Evolutionary conservation across 2,329 filamentous ascomycete species (phyloP), one percentile per base, ranked within the genome.

Genomic region (Neocatenulostroma microsporum): DNA sequence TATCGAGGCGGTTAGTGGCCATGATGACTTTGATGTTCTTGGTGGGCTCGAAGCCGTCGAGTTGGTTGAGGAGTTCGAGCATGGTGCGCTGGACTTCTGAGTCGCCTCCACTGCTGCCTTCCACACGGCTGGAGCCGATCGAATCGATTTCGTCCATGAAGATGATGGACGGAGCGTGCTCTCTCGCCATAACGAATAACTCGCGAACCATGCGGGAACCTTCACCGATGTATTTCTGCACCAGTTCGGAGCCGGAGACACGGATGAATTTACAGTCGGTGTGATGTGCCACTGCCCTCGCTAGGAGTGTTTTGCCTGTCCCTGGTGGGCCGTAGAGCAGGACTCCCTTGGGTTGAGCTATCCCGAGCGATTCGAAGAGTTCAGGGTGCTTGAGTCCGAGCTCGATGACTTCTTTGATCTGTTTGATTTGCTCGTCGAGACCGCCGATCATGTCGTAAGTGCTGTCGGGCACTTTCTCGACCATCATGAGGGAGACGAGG

Each of bases 61-160:
- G 77, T 71, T 98, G 91, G 69, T 98, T 98, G 48, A 98, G 78
- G 42, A 98, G 73, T 64, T 98, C 91, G 67, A 98, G 68, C 91
- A 98, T 98, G 31, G 91, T 98, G 56, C 91, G 82, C 69, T 98
- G 91, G 36, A 98, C 91, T 66, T 98, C 91, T 1, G 88, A 95
- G 60, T 98, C 91, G 57, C 91, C 91, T 36, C 88, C 88, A 14
- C 85, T 93, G 40, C 84, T 93, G 18, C 89, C 89, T 61, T 98
- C 91, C 36, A 98, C 89, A 66, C 91, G 84, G 42, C 87, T 94
- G 21, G 88, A 95, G 47, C 91, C 91, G 64, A 98, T 98, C 51
- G 85, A 94, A 71, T 98, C 91, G 64, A 98, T 96, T 66, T 98
- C 91, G 63, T 98, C 91, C 91, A 98, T 98, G 73, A 98, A 98